phyloP scores from a whole-genome alignment of 2,329 filamentous ascomycete species.

The Penicillium sp. region DNA sequence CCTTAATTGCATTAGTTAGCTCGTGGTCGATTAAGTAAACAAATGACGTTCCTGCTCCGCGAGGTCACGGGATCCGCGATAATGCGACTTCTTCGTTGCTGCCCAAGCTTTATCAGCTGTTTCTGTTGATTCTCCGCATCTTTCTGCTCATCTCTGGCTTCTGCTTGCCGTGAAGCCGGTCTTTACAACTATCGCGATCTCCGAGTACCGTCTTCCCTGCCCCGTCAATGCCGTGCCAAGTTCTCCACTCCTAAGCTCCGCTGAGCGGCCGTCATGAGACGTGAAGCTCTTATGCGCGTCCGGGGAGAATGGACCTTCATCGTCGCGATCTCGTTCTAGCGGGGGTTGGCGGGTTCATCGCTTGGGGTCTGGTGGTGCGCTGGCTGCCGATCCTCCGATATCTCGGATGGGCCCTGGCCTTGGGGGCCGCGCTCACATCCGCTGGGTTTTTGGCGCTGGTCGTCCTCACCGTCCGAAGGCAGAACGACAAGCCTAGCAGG shows the following conservation, averaged over 20 bases:
- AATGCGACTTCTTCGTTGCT: conserved; percentile 1
- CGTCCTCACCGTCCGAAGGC: conserved; percentile 53
- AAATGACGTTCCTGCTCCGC: conserved; percentile 18
- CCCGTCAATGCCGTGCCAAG: conserved; percentile 14
- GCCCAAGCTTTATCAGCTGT: background rate
- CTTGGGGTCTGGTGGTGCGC: conserved; percentile 82
- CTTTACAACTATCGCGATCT: background rate
- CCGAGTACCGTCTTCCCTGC: background rate
- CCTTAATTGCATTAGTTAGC: conserved; percentile 1
- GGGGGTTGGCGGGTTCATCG: conserved; percentile 58
- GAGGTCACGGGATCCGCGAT: conserved; percentile 22
- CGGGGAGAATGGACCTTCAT: conserved; percentile 48
- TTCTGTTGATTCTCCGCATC: background rate
- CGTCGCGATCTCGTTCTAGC: conserved; percentile 45
- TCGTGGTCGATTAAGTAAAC: conserved; percentile 25
- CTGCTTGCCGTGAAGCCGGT: background rate
- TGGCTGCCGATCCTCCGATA: conserved; percentile 82
- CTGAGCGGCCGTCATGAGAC: conserved; percentile 34
- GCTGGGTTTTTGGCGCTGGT: conserved; percentile 59
- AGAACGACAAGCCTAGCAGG: conserved; percentile 41
- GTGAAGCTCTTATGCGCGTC: conserved; percentile 43
- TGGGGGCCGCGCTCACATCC: conserved; percentile 60
- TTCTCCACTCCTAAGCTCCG: conserved; percentile 14
- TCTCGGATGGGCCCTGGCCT: conserved; percentile 77
- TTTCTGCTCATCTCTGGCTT: background rate